A percentile compares a stretch with the other conserved stretches of the same genome.
Conservation (phyloP, 257 asterid genomes). For the Nicotiana undulata region DNA sequence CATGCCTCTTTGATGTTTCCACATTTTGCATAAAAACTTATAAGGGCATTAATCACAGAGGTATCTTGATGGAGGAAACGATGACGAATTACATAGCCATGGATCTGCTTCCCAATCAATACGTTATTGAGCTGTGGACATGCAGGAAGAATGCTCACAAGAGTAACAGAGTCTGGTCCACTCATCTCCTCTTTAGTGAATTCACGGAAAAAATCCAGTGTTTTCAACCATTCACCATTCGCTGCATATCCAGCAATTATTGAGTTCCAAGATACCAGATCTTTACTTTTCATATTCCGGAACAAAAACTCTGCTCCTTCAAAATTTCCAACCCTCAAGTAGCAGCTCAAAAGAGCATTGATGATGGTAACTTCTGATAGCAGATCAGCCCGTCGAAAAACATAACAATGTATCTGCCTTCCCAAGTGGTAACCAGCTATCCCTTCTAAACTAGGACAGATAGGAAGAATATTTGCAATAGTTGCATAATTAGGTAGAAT, state of each 20-base stretch:
- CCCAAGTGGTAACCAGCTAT: slow-evolving; percentile 29
- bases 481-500: slow-evolving; percentile 65
- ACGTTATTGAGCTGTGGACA: slow-evolving; percentile 44
- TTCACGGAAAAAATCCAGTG: slow-evolving; percentile 37
- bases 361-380: slow-evolving; percentile 31
- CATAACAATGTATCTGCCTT: slow-evolving; percentile 59
- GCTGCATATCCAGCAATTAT: slow-evolving; percentile 61
- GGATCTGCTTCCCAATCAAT: slow-evolving; percentile 61
- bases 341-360: slow-evolving; percentile 71
- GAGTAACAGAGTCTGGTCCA: slow-evolving; percentile 50
- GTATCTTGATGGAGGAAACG: slow-evolving; percentile 32
- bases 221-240: slow-evolving; percentile 48
- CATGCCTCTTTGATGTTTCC: slow-evolving; percentile 41
- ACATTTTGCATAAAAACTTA: slow-evolving; percentile 63
- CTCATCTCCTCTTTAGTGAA: slow-evolving; percentile 26
- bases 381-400: slow-evolving; percentile 45
- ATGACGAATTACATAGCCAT: slow-evolving; percentile 54
- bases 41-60: slow-evolving; percentile 59
- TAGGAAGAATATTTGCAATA: slow-evolving; percentile 47
- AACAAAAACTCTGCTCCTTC: slow-evolving; percentile 47
- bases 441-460: slow-evolving; percentile 41
- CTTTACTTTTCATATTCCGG: slow-evolving; percentile 39
- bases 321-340: slow-evolving; percentile 44
- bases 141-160: slow-evolving; percentile 67
- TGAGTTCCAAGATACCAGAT: slow-evolving; percentile 76